These are phyloP conservation scores for Pythium grandisporangium DNA, from an alignment of 352 stramenopile genomes.

Conservation along the genomic window DNA sequence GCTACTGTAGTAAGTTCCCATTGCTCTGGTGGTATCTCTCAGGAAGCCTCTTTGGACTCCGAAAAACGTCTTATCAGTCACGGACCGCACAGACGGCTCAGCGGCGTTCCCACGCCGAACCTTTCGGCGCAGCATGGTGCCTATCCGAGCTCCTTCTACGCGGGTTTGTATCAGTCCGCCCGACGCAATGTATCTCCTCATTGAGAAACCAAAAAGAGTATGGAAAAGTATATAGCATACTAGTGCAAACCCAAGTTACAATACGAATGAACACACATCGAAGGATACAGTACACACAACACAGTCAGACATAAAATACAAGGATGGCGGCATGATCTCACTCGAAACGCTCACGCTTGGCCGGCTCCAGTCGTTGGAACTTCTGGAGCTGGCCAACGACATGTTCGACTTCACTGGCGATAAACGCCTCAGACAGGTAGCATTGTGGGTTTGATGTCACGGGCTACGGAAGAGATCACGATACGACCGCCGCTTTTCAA, in stretches of 20 bases:
- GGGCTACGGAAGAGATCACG: slow-evolving; percentile 99
- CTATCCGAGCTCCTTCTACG: slow-evolving; percentile 9
- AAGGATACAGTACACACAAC: slow-evolving; percentile 6
- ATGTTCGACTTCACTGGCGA: slow-evolving; percentile 96
- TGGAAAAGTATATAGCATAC: no score
- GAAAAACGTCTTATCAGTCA: slow-evolving; percentile 74
- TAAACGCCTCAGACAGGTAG: slow-evolving; percentile 96
- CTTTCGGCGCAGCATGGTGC: slow-evolving; percentile 57
- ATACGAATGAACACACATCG: no score
- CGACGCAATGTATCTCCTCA: slow-evolving; percentile 82
- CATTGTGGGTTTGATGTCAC: slow-evolving; percentile 99
- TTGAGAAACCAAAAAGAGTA: slow-evolving; percentile 29
- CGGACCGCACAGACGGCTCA: slow-evolving; percentile 18
- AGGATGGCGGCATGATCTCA: slow-evolving; percentile 99
- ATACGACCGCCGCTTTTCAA: slow-evolving; percentile 99
- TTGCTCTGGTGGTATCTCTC: no score
- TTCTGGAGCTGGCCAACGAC: slow-evolving; percentile 97
- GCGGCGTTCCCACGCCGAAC: slow-evolving; percentile 30
- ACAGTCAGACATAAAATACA: slow-evolving; percentile 86
- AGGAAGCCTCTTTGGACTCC: slow-evolving; percentile 35
- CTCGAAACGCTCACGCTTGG: slow-evolving; percentile 99
- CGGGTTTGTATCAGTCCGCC: slow-evolving; percentile 78
- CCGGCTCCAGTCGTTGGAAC: slow-evolving; percentile 98
- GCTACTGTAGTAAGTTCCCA: no score
- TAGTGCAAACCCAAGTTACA: no score